phyloP scores from a whole-genome alignment of 2,329 filamentous ascomycete species.

The Domatiomyces globalis region DNA sequence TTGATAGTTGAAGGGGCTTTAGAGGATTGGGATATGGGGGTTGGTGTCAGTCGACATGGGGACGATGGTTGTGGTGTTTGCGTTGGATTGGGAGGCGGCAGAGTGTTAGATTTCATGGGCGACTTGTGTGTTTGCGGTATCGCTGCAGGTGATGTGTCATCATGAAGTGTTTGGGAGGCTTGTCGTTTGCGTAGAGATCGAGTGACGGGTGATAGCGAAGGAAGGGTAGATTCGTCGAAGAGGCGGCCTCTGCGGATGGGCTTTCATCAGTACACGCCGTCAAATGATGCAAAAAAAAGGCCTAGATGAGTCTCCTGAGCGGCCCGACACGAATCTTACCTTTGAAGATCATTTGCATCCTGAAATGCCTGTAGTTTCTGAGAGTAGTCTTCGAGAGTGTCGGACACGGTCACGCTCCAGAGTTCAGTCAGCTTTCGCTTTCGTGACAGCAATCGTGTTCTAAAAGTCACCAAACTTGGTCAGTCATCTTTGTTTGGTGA shows the following conservation, averaged over 20 bases:
- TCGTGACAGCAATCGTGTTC: slow-evolving; percentile 56
- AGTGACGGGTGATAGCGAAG: slow-evolving; percentile 23
- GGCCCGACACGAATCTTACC: slow-evolving; percentile 30
- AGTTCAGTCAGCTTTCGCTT: slow-evolving; percentile 85
- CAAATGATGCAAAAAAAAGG: not conserved
- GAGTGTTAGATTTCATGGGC: not conserved
- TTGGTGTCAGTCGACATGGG: not conserved
- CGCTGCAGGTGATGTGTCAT: not conserved
- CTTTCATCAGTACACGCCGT: slow-evolving; percentile 12
- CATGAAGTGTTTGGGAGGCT: slow-evolving; percentile 14
- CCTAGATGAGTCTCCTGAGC: not conserved
- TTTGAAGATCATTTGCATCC: slow-evolving; percentile 42
- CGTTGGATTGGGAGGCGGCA: slow-evolving; percentile 1
- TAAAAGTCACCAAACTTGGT: slow-evolving; percentile 27
- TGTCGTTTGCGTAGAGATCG: slow-evolving; percentile 12
- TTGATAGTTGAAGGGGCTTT: not conserved
- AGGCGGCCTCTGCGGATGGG: slow-evolving; percentile 35
- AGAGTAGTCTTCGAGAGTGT: slow-evolving; percentile 39
- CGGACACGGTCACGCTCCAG: slow-evolving; percentile 58
- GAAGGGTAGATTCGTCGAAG: slow-evolving; percentile 43
- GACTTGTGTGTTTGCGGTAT: slow-evolving; percentile 2
- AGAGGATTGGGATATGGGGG: not conserved
- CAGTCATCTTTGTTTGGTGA: slow-evolving; percentile 20
- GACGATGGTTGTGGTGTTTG: slow-evolving; percentile 1
- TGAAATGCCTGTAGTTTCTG: slow-evolving; percentile 41